A percentile compares a stretch with the other conserved stretches of the same genome.
These are phyloP conservation scores for Nicotiana sylvestris DNA, from an alignment of 257 asterid species.

Conservation along the genomic window DNA sequence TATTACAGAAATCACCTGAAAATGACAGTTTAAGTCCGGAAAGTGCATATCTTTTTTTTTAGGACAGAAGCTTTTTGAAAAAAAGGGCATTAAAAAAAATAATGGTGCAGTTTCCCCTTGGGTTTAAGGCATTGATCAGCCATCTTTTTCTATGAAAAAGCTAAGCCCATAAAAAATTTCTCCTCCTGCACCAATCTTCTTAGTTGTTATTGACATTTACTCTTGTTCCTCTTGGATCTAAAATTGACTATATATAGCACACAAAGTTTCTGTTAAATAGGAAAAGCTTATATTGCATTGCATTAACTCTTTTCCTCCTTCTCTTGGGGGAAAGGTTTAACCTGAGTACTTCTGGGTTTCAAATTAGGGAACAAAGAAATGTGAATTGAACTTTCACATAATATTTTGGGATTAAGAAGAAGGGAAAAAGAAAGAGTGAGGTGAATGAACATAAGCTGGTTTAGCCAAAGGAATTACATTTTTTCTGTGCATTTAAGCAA, in stretches of 20 bases:
- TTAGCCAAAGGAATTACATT: background rate
- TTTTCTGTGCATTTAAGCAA: background rate
- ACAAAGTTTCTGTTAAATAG: background rate
- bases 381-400: background rate
- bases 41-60: background rate
- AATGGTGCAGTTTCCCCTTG: background rate
- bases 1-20: background rate
- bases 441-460: background rate
- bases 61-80: background rate
- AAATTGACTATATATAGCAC: background rate
- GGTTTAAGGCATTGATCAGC: slow-evolving; percentile 2
- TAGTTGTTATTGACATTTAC: background rate
- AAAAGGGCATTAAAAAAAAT: background rate
- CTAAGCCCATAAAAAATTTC: background rate
- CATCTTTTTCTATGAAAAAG: background rate
- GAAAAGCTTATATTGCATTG: background rate
- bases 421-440: background rate
- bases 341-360: background rate
- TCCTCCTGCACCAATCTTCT: background rate
- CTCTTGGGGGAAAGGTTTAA: background rate
- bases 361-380: background rate
- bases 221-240: background rate
- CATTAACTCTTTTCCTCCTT: background rate
- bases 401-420: background rate
- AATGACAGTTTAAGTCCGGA: background rate